Conservation (phyloP, 2,329 filamentous ascomycete species). For the Albophoma yamanashiensis region DNA sequence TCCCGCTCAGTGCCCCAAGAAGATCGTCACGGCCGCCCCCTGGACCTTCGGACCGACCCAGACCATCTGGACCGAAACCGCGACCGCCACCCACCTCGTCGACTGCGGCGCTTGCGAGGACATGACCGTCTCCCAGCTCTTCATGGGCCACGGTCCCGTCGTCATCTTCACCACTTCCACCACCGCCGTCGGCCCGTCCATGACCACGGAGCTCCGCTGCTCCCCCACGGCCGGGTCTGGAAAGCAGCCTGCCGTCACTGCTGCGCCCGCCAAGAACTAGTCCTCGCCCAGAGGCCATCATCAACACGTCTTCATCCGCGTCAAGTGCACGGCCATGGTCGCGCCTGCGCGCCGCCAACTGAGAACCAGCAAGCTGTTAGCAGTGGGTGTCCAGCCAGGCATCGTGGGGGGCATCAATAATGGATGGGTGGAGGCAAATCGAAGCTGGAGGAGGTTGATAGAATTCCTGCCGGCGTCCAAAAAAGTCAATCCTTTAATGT, state of each 20-base stretch:
- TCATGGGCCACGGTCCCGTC: conserved; percentile 9
- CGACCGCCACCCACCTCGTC: conserved; percentile 9
- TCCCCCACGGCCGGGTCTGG: background rate
- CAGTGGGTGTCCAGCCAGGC: background rate
- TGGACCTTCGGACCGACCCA: conserved; percentile 9
- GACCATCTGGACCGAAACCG: conserved; percentile 16
- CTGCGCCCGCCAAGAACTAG: background rate
- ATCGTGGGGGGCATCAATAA: background rate
- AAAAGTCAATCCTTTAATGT: background rate
- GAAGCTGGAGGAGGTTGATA: background rate
- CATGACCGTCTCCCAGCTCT: conserved; percentile 1
- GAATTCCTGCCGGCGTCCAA: background rate
- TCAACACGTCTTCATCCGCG: background rate
- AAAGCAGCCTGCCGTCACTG: background rate
- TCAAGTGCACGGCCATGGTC: background rate
- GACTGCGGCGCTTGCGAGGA: conserved; percentile 15
- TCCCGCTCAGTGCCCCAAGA: conserved; percentile 5
- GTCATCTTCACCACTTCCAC: conserved; percentile 11
- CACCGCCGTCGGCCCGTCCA: conserved; percentile 6
- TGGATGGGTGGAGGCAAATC: background rate
- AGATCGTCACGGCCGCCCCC: background rate
- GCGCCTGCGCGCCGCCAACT: background rate
- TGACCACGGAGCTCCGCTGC: conserved; percentile 7
- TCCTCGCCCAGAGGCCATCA: too few species aligned
- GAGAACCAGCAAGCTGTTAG: background rate